phyloP scores from a whole-genome alignment of 768 basidiomycete genomes.

The Leucocoprinus leucothites region DNA sequence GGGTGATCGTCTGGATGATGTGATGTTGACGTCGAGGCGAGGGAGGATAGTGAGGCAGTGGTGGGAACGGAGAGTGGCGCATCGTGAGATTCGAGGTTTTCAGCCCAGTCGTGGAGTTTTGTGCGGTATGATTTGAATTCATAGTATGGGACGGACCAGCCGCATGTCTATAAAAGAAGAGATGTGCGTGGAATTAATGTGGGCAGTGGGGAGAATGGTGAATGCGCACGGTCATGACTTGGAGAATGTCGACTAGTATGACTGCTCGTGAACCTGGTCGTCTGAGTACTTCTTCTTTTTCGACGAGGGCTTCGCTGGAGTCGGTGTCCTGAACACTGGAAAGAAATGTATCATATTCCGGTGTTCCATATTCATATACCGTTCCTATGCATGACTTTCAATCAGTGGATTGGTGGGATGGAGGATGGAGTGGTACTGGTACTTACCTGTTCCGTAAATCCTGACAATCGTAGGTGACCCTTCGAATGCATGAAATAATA shows the following conservation, averaged over 20 bases:
- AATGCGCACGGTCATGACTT: constrained; percentile 44
- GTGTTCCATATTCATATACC: constrained; percentile 59
- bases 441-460: constrained; percentile 56
- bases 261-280: constrained; percentile 57
- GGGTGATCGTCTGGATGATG: too few relatives aligned
- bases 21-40: too few relatives aligned
- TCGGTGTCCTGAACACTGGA: constrained; percentile 24
- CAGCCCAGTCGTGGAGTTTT: constrained; percentile 43
- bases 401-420: too few relatives aligned
- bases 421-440: too few relatives aligned
- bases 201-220: background rate
- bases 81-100: constrained; percentile 42
- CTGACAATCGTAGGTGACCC: constrained; percentile 56
- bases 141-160: constrained; percentile 61
- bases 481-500: constrained; percentile 62
- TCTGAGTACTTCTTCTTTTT: constrained; percentile 24
- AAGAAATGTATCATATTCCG: constrained; percentile 54
- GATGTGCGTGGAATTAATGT: background rate
- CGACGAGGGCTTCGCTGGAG: background rate
- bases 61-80: constrained; percentile 9
- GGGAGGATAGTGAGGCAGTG: too few relatives aligned
- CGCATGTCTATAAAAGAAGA: constrained; percentile 51
- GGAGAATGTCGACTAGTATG: constrained; percentile 58
- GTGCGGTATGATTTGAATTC: constrained; percentile 54
- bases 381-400: constrained; percentile 34